Conservation (phyloP, 495 filamentous ascomycete species). For the Penicillium turbatum region DNA sequence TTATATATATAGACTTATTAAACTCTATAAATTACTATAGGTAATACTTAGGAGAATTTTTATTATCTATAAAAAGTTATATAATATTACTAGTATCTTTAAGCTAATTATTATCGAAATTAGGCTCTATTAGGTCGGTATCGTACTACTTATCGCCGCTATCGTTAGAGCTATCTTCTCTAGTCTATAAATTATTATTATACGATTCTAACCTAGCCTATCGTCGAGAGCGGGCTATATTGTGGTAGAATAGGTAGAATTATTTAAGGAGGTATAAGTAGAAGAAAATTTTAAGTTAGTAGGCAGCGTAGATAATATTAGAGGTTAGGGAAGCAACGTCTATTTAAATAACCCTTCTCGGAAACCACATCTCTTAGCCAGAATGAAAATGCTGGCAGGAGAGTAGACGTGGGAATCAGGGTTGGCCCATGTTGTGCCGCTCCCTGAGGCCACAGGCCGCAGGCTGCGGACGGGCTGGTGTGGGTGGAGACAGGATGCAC, state of each 20-base stretch:
- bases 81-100: not conserved
- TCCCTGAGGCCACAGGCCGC: not conserved
- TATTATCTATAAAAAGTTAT: not conserved
- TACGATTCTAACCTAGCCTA: not conserved
- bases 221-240: conserved; percentile 1
- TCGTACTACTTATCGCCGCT: not conserved
- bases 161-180: conserved; percentile 5
- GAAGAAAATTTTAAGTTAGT: not conserved
- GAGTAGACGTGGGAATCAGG: conserved; percentile 5
- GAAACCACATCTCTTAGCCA: conserved; percentile 1
- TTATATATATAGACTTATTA: not conserved
- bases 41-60: not conserved
- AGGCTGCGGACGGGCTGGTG: not conserved
- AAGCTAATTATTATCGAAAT: not conserved
- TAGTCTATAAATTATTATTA: not conserved
- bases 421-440: not conserved
- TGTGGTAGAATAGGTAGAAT: conserved; percentile 1
- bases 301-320: conserved; percentile 3
- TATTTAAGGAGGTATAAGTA: not conserved
- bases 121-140: not conserved
- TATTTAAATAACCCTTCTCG: conserved; percentile 6
- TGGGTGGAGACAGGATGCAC: conserved; percentile 1
- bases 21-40: not conserved
- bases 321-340: not conserved
- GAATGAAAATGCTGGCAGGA: not conserved